phyloP scores from a whole-genome alignment of 179 eudicot species.

The Beta macrorhiza region DNA sequence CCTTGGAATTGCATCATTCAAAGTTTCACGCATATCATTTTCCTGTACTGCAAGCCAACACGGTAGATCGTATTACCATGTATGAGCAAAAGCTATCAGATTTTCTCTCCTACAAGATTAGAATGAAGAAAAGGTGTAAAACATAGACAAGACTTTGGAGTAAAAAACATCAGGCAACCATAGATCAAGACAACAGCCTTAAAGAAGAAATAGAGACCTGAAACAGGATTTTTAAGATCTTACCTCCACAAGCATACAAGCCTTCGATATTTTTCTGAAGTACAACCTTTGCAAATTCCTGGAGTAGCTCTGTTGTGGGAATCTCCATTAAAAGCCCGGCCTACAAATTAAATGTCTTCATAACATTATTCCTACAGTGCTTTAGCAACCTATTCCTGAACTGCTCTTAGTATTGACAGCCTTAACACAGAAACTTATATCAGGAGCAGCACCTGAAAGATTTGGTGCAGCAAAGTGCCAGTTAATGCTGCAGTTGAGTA shows the following conservation, averaged over 20 bases:
- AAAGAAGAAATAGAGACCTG: neutral
- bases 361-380: slow-evolving; percentile 13
- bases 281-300: slow-evolving; percentile 61
- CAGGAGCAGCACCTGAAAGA: slow-evolving; percentile 64
- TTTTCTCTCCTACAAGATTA: neutral
- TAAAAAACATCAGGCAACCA: neutral
- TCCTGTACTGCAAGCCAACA: slow-evolving; percentile 67
- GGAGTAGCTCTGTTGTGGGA: slow-evolving; percentile 66
- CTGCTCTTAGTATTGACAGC: neutral
- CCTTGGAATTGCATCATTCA: slow-evolving; percentile 81
- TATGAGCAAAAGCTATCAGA: neutral
- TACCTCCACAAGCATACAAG: slow-evolving; percentile 99
- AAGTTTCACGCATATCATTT: slow-evolving; percentile 49
- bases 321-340: slow-evolving; percentile 76
- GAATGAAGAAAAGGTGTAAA: neutral
- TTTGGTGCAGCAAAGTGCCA: slow-evolving; percentile 91
- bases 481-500: slow-evolving; percentile 76
- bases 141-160: neutral
- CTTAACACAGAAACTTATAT: neutral
- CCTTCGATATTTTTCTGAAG: slow-evolving; percentile 73
- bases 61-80: neutral
- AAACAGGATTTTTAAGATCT: slow-evolving; percentile 6
- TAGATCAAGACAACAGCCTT: neutral
- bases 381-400: neutral
- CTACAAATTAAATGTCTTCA: slow-evolving; percentile 37